These are phyloP conservation scores for Funneliformis caledonium DNA, from an alignment of 371 early-diverging fungal species.

Conservation along the genomic window DNA sequence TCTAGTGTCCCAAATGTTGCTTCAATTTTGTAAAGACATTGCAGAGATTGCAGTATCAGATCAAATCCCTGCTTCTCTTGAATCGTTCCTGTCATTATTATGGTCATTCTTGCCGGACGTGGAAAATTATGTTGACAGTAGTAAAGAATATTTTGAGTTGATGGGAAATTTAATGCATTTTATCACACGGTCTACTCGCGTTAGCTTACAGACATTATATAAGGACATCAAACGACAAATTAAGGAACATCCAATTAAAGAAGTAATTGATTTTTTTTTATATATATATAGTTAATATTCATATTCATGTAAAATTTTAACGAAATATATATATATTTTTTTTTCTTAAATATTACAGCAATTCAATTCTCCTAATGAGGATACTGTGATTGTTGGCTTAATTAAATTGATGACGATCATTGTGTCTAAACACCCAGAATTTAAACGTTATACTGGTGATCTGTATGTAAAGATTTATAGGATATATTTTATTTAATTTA, in stretches of 20 bases:
- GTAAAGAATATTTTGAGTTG: conserved; percentile 50
- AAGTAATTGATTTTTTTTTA: conserved; percentile 39
- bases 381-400: conserved; percentile 50
- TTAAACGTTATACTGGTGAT: conserved; percentile 33
- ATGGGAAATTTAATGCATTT: conserved; percentile 46
- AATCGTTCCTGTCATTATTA: conserved; percentile 47
- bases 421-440: conserved; percentile 35
- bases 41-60: background rate
- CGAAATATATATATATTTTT: background rate
- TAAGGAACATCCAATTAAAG: conserved; percentile 45
- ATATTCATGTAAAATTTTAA: background rate
- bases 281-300: background rate
- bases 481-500: background rate
- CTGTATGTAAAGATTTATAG: background rate
- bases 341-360: conserved; percentile 36
- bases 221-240: conserved; percentile 45
- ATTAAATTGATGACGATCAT: conserved; percentile 49
- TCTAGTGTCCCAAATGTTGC: conserved; percentile 46
- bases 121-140: conserved; percentile 48
- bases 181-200: conserved; percentile 5
- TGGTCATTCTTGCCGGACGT: conserved; percentile 49
- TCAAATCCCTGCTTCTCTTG: conserved; percentile 39
- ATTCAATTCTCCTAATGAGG: conserved; percentile 43
- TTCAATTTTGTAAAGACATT: conserved; percentile 44
- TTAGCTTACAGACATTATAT: background rate